Conservation (phyloP, 768 basidiomycete species). For the Harrya chromipes region DNA sequence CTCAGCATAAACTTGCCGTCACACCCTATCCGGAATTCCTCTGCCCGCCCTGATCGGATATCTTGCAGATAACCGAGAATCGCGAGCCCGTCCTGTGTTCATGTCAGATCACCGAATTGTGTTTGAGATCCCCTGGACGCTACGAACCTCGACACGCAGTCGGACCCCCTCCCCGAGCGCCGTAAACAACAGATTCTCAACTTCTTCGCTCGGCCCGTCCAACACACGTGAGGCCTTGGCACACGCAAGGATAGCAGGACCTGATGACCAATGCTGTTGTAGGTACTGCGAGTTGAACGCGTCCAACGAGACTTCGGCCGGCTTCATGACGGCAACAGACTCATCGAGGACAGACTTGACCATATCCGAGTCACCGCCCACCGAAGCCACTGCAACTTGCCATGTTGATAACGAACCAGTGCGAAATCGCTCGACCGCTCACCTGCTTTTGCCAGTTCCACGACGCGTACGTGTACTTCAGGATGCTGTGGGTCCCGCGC, state of each 20-base stretch:
- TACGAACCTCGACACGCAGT: conserved; percentile 48
- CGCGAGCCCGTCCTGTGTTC: conserved; percentile 49
- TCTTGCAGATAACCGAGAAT: conserved; percentile 48
- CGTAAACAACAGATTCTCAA: conserved; percentile 57
- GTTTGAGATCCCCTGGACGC: not conserved
- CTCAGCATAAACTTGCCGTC: conserved; percentile 55
- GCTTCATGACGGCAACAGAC: conserved; percentile 49
- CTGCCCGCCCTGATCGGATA: conserved; percentile 49
- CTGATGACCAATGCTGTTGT: conserved; percentile 53
- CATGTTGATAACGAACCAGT: no score
- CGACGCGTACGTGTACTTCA: conserved; percentile 66
- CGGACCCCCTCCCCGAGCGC: conserved; percentile 41
- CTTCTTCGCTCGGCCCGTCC: conserved; percentile 49
- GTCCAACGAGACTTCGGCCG: conserved; percentile 55
- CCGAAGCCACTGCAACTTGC: conserved; percentile 40
- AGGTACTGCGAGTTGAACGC: conserved; percentile 75
- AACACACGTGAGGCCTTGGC: conserved; percentile 55
- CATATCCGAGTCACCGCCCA: conserved; percentile 43
- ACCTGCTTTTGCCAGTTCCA: conserved; percentile 62
- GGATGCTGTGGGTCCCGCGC: conserved; percentile 54
- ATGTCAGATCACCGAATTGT: not conserved
- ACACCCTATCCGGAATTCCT: conserved; percentile 60
- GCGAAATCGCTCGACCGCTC: conserved; percentile 7
- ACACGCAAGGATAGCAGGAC: conserved; percentile 55
- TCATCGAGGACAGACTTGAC: conserved; percentile 50